Base-by-base conservation (phyloP, 192 early-diverging fungal species). In the Entomortierella beljakovae region DNA sequence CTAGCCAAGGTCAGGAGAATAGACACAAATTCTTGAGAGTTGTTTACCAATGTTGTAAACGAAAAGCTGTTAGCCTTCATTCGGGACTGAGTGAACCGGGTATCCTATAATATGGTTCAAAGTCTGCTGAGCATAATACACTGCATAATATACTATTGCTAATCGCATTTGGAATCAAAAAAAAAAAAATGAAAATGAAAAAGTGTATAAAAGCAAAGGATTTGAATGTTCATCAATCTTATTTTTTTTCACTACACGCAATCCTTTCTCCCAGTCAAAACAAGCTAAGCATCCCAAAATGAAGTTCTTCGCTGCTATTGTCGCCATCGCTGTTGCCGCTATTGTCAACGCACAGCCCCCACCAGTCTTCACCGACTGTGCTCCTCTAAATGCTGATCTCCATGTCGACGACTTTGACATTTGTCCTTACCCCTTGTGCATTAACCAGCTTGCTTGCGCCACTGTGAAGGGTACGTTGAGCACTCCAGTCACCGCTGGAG, bases 391-490 rank as follows among this genome's bases (percentile, higher is more conserved):
- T 1, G 49, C 70, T 3, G 62, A 65, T 15, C 20, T 73, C 32
- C 13, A 26, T 3, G 53, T 73, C 49, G 43, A 16, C 48, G 22
- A 31, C 61, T 73, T 73, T 57, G 52, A 55, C 35, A 18, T 73
- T 11, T 2, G 25, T 57, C 84, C 81, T 68, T 83, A 66, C 70
- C 77, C 65, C 58, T 50, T 80, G 7, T 63, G 82, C 55, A 70
- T 86, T 20, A 43, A 68, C 51, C 11, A 68, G 43, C 52, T 80
- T n/a, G 70, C 64, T 22, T 80, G 83, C 22, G 42, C 59, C 32
- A 55, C 67, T 20, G 60, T 70, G 46, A 48, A 22, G 40, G 64
- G 64, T 46, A 73, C 69, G 68, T 53, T 82, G 38, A 55, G 42
- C 61, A 80, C 80, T 61, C 54, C 71, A 54, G 48, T 68, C n/a